These are phyloP conservation scores for Cenchrus americanus DNA, from an alignment of 176 grass and related monocot species.

Conservation along the genomic window DNA sequence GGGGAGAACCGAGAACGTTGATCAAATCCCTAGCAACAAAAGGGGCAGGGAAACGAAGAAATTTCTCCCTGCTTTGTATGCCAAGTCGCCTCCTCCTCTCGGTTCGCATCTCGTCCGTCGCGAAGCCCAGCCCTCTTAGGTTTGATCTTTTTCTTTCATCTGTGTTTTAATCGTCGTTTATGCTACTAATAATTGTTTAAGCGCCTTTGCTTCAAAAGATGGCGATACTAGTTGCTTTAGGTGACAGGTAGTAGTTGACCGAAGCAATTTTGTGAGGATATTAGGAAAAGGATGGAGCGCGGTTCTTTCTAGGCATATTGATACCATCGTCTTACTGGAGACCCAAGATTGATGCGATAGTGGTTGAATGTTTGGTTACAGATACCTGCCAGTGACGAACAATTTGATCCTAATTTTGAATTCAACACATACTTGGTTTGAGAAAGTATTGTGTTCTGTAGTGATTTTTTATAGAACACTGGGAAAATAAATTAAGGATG, in stretches of 20 bases:
- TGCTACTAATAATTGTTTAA: neutral
- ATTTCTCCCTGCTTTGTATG: neutral
- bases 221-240: neutral
- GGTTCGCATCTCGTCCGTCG: conserved; percentile 2
- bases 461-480: neutral
- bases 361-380: neutral
- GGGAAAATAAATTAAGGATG: neutral
- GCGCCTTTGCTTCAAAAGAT: conserved; percentile 17
- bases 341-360: neutral
- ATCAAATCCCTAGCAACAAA: conserved; percentile 1
- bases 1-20: neutral
- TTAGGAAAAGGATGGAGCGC: neutral
- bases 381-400: neutral
- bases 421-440: neutral
- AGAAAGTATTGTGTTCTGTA: neutral
- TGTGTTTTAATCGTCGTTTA: neutral
- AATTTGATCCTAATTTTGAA: neutral
- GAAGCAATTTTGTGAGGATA: neutral
- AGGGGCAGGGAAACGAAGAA: neutral
- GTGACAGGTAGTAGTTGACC: neutral
- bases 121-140: conserved; percentile 31
- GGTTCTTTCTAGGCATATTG: neutral
- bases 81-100: conserved; percentile 22
- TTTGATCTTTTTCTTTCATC: neutral
- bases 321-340: neutral